Base-by-base conservation (phyloP, 768 basidiomycete species). In the Russula abietina region DNA sequence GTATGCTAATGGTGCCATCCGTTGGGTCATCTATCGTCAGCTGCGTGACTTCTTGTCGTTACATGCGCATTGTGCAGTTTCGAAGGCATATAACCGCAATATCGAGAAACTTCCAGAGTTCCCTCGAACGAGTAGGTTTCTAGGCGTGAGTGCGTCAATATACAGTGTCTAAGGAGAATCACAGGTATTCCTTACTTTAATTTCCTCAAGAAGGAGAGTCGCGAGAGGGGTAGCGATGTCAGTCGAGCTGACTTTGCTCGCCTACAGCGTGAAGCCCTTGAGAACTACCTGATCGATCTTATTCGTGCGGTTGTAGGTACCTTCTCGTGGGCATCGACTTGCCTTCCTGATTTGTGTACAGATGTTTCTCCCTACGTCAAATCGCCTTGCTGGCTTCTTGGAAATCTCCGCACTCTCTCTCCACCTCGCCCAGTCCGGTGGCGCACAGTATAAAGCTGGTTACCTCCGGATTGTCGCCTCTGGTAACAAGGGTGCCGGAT, bases 21-120 rank as follows among this genome's bases (percentile, higher is more conserved):
- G 93, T 73, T 99, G 97, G 96, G 95, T 97, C 32, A 81, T 93
- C n/a, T 93, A 93, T 74, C 87, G 96, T 57, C 88, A 95, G 74
- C 80, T 97, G 58, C 86, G 91, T 65, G 96, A 98, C 72, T 97
- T 99, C 70, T 59, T 96, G 51, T 88, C 88, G 28, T 75, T 99
- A 26, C 95, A 98, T 72, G 81, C 88, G 0, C 94, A 98, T 72
- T 97, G 96, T 72, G 78, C 87, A 1, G 77, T 97, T 22, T 88
- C 92, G 10, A 95, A 93, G 67, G 85, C 86, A 5, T 87, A 91
- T 61, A 83, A 86, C 58, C 83, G 81, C 33, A 83, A 86, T 60
- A 81, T 87, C 53, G 84, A 86, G 46, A 83, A 87, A 22, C 81
- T 98, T 63, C 96, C 97, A 1, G 91, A 97, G 64, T 99, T 98